Base-by-base conservation (phyloP, 164 flowering plant genomes). In the Cinnamomum chago region DNA sequence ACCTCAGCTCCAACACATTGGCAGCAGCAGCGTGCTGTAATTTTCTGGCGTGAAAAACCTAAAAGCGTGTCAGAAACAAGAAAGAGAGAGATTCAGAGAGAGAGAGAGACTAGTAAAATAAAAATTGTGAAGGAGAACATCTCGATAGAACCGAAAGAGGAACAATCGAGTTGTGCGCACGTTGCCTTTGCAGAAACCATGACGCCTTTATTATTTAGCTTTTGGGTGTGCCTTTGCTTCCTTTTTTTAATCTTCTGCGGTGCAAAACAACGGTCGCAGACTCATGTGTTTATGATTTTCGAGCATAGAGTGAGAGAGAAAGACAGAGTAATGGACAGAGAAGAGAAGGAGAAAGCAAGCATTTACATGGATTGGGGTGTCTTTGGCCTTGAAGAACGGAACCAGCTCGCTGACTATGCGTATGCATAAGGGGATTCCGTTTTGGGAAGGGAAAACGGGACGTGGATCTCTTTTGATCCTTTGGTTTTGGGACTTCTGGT, bases 81-180 rank as follows among this genome's bases (percentile, higher is more conserved):
- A 28, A 15, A 55, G 68, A 62, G 69, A 13, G 23, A 68, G 40
- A 67, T 28, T 18, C 33, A 68, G 35, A 30, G 64, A 9, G 24
- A 50, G 15, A 47, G 25, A 30, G 55, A 40, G 11, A 2, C 0
- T 9, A 55, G 20, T 55, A 55, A 18, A 3, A 55, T 55, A 55
- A 17, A 55, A 17, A 1, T 55, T 13, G 0, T 9, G 15, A 55
- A 51, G 55, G 68, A 62, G 69, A 70, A 62, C 69, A 70, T 76
- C 78, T 76, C 74, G 78, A 71, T 73, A 76, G 51, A 14, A 51
- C 62, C 55, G 70, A 76, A 70, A 65, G 77, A 58, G 50, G 70
- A 51, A 69, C 70, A 65, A 69, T 65, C 70, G 74, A 76, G 73
- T 65, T 58, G 78, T 60, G 47, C 70, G 62, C 78, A 76, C 78